These are phyloP conservation scores for Nothomitra cinnamomea DNA, from an alignment of 2,329 filamentous ascomycete genomes.

Conservation along the genomic window DNA sequence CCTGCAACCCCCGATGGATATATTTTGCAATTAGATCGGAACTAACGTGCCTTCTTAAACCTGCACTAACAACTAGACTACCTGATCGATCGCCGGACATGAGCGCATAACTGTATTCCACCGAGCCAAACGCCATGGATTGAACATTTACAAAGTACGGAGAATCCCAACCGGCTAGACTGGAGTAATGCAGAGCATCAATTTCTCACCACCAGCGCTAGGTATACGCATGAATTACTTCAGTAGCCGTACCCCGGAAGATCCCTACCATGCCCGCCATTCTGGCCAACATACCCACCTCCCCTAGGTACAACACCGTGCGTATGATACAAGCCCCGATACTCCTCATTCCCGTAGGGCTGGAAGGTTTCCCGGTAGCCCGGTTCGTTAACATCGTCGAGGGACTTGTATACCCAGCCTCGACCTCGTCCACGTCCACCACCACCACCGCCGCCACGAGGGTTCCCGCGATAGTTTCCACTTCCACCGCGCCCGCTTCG, in stretches of 20 bases:
- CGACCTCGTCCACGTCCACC: slow-evolving; percentile 3
- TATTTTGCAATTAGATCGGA: no score
- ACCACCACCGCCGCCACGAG: slow-evolving; percentile 1
- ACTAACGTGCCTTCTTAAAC: no score
- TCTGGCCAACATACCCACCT: neutral
- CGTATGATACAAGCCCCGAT: neutral
- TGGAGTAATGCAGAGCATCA: no score
- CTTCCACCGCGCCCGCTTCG: slow-evolving; percentile 4
- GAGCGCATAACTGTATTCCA: no score
- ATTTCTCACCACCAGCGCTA: no score
- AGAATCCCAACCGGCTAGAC: no score
- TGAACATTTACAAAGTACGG: no score
- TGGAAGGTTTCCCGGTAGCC: neutral
- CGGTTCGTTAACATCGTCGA: slow-evolving; percentile 4
- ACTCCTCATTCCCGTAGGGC: neutral
- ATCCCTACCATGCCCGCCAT: neutral
- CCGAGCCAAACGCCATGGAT: no score
- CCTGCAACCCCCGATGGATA: no score
- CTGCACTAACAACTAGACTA: no score
- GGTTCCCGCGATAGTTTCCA: neutral
- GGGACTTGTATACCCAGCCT: slow-evolving; percentile 5
- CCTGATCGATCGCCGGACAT: no score
- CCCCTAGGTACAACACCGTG: neutral
- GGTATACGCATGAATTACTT: no score
- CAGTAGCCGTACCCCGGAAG: neutral